Evolutionary conservation across 805 yeast genomes (phyloP).

Genomic region (Candida ipomoeae): DNA sequence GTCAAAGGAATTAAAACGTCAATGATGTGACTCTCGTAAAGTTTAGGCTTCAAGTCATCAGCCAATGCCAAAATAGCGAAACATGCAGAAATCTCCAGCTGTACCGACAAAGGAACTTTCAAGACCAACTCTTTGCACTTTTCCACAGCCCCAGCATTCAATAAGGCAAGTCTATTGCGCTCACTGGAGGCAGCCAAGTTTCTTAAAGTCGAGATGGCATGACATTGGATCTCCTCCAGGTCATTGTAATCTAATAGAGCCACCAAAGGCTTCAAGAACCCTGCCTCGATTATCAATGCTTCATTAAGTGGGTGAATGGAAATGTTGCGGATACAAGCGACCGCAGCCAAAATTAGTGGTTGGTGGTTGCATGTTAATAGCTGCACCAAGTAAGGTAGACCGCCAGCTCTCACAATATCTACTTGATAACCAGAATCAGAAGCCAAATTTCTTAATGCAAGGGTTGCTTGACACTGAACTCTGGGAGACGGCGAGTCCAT

Average conservation of each 20-base stretch:
- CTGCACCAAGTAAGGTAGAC: slow-evolving; percentile 88
- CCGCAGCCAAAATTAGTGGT: slow-evolving; percentile 92
- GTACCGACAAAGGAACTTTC: slow-evolving; percentile 84
- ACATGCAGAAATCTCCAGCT: slow-evolving; percentile 94
- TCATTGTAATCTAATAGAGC: slow-evolving; percentile 77
- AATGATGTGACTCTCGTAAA: slow-evolving; percentile 78
- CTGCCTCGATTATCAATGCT: slow-evolving; percentile 93
- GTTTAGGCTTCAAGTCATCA: slow-evolving; percentile 83
- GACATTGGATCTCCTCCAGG: slow-evolving; percentile 96
- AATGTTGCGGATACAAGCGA: slow-evolving; percentile 95
- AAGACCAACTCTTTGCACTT: slow-evolving; percentile 87
- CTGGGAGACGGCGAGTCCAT: slow-evolving; percentile 94
- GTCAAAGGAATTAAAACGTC: slow-evolving; percentile 92
- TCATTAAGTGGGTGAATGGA: slow-evolving; percentile 96
- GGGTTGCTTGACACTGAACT: slow-evolving; percentile 97
- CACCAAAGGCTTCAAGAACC: slow-evolving; percentile 89
- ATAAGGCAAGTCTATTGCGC: slow-evolving; percentile 82
- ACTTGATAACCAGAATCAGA: slow-evolving; percentile 94
- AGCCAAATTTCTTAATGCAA: slow-evolving; percentile 92
- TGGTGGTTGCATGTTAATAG: slow-evolving; percentile 85
- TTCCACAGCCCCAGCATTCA: slow-evolving; percentile 93
- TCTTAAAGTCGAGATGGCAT: slow-evolving; percentile 92
- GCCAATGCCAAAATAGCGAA: slow-evolving; percentile 95
- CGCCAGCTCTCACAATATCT: slow-evolving; percentile 93
- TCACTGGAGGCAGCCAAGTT: slow-evolving; percentile 95